A percentile compares a stretch with the other conserved stretches of the same genome.
phyloP scores from a whole-genome alignment of 202 grass and related monocot species.

The Saccharum hybrid region DNA sequence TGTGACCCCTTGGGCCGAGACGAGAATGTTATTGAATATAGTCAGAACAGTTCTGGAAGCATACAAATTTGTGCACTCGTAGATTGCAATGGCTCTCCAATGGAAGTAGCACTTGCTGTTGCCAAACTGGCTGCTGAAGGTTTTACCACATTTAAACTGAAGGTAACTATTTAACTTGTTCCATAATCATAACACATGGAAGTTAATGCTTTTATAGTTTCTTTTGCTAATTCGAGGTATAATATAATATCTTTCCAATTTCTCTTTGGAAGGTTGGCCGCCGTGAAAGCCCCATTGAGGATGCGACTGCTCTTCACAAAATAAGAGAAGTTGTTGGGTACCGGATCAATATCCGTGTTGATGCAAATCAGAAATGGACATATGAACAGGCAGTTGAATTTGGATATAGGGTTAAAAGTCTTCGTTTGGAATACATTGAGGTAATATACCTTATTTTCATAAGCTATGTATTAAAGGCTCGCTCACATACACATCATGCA shows the following conservation, averaged over 20 bases:
- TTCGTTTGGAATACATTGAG: conserved; percentile 85
- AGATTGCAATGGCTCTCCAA: conserved; percentile 71
- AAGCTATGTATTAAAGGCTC: background rate
- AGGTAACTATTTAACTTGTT: conserved; percentile 56
- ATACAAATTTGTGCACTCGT: conserved; percentile 90
- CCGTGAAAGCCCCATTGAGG: conserved; percentile 73
- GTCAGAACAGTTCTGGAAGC: conserved; percentile 48
- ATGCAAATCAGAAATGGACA: conserved; percentile 93
- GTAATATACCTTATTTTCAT: conserved; percentile 53
- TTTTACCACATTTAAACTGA: conserved; percentile 92
- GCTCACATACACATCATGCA: background rate
- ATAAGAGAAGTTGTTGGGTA: conserved; percentile 82
- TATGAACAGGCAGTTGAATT: conserved; percentile 87
- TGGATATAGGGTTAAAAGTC: conserved; percentile 64
- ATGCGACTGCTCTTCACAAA: conserved; percentile 77
- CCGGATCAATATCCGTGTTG: conserved; percentile 81
- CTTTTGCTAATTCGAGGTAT: conserved; percentile 24
- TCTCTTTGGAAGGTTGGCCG: conserved; percentile 70
- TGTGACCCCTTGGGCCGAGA: conserved; percentile 41
- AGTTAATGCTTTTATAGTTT: conserved; percentile 19
- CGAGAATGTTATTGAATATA: conserved; percentile 40
- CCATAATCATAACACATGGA: conserved; percentile 16
- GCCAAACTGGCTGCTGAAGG: conserved; percentile 77
- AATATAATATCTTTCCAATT: conserved; percentile 26
- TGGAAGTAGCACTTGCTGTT: conserved; percentile 76